Conservation (phyloP, 306 rosid genomes). For the Sechiopsis laciniata region DNA sequence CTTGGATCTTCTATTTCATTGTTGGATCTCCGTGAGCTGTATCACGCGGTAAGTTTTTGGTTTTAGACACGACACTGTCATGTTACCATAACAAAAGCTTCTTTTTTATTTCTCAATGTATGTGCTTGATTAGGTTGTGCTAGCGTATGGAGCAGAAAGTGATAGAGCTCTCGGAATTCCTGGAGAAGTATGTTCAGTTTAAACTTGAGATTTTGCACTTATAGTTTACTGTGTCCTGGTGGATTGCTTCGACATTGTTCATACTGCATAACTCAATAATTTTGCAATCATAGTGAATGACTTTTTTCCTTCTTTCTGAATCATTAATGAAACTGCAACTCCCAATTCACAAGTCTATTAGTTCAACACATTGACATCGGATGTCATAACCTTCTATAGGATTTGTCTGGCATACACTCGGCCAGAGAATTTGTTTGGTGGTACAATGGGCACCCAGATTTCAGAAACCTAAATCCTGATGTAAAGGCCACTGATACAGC, state of each 20-base stretch:
- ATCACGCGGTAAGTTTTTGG: slow-evolving; percentile 60
- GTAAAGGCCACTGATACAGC: slow-evolving; percentile 70
- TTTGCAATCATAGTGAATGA: background rate
- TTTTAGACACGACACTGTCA: slow-evolving; percentile 21
- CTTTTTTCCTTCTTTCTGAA: background rate
- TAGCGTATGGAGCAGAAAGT: slow-evolving; percentile 92
- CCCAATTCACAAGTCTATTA: background rate
- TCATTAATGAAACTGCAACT: background rate
- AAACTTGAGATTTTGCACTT: slow-evolving; percentile 4
- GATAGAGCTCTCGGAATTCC: slow-evolving; percentile 76
- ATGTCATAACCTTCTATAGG: slow-evolving; percentile 29
- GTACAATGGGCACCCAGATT: slow-evolving; percentile 97
- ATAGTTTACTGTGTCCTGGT: slow-evolving; percentile 19
- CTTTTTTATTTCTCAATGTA: slow-evolving; percentile 22
- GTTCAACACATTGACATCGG: slow-evolving; percentile 5
- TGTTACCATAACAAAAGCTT: slow-evolving; percentile 14
- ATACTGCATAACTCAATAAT: background rate
- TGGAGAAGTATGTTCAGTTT: slow-evolving; percentile 60
- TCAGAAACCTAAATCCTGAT: slow-evolving; percentile 59
- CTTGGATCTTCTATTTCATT: slow-evolving; percentile 69
- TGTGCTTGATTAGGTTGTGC: slow-evolving; percentile 62
- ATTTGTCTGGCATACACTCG: slow-evolving; percentile 59
- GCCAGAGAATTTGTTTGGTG: slow-evolving; percentile 99
- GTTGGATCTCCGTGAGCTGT: slow-evolving; percentile 58
- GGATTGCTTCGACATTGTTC: slow-evolving; percentile 24